Conservation (phyloP, 306 rosid genomes). For the Trichosanthes cucumerina region DNA sequence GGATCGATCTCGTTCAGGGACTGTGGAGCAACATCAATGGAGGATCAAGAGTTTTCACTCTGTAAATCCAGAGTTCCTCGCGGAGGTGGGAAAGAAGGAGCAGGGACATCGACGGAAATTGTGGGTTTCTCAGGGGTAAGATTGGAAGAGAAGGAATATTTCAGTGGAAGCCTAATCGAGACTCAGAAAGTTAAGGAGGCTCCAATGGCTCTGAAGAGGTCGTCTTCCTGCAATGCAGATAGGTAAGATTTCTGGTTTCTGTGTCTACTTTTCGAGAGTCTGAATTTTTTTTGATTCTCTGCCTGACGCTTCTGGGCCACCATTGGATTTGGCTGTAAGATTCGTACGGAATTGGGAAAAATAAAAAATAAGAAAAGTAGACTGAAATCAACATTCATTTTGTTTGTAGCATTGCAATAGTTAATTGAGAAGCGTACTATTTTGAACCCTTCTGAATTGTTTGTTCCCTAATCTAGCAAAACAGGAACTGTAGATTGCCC, state of each 20-base stretch:
- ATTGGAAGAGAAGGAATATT: conserved; percentile 85
- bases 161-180: conserved; percentile 87
- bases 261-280: conserved; percentile 1
- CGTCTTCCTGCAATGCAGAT: conserved; percentile 86
- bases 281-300: conserved; percentile 26
- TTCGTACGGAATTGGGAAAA: conserved; percentile 26
- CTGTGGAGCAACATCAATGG: conserved; percentile 33
- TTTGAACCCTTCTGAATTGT: not conserved
- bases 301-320: conserved; percentile 14
- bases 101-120: conserved; percentile 34
- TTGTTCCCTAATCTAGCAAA: not conserved
- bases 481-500: not conserved
- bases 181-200: conserved; percentile 27
- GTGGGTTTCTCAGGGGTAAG: conserved; percentile 36
- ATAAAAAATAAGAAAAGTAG: conserved; percentile 1
- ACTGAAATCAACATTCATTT: conserved; percentile 7
- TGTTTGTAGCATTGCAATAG: conserved; percentile 1
- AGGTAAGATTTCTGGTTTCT: conserved; percentile 25
- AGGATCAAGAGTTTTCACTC: conserved; percentile 52
- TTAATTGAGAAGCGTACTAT: not conserved
- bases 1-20: conserved; percentile 81
- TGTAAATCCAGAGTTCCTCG: conserved; percentile 52
- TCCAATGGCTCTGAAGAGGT: conserved; percentile 53
- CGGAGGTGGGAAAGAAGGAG: conserved; percentile 30
- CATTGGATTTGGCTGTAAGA: conserved; percentile 21